Evolutionary conservation across 208 protist genomes (phyloP).

Genomic region (Lotmaria passim): DNA sequence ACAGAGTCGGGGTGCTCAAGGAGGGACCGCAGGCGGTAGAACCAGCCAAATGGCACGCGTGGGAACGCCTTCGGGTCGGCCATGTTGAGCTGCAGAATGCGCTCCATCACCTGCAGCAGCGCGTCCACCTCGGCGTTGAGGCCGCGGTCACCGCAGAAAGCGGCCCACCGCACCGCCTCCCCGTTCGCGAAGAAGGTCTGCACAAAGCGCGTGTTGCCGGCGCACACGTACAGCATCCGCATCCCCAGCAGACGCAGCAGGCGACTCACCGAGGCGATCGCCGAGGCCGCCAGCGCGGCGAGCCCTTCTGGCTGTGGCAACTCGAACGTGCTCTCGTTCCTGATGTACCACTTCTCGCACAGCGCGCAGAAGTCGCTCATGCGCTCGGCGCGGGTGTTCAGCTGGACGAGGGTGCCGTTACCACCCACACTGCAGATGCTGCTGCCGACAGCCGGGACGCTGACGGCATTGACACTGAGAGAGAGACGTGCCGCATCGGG

Average conservation of each 20-base stretch:
- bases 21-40: constrained; percentile 75
- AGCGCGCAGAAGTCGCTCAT: constrained; percentile 80
- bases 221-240: constrained; percentile 59
- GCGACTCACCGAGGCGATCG: constrained; percentile 73
- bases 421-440: constrained; percentile 12
- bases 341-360: constrained; percentile 72
- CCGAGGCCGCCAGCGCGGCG: constrained; percentile 41
- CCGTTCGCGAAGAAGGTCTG: constrained; percentile 34
- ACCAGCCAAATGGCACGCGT: constrained; percentile 79
- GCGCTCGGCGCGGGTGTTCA: constrained; percentile 54
- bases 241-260: constrained; percentile 83
- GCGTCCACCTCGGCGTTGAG: constrained; percentile 69
- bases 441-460: constrained; percentile 11
- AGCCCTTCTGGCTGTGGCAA: constrained; percentile 52
- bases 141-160: constrained; percentile 78
- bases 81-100: constrained; percentile 58
- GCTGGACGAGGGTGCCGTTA: constrained; percentile 5
- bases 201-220: constrained; percentile 57
- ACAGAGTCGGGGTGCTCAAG: constrained; percentile 54
- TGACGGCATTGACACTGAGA: constrained; percentile 19
- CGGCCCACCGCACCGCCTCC: constrained; percentile 54
- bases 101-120: constrained; percentile 62
- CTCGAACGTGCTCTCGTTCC: constrained; percentile 64
- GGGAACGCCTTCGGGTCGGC: constrained; percentile 52
- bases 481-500: constrained; percentile 4